Percentiles rank a stretch among this genome's conserved stretches.
These are phyloP conservation scores for Capillidium heterosporum DNA, from an alignment of 371 early-diverging fungal species.

Conservation along the genomic window DNA sequence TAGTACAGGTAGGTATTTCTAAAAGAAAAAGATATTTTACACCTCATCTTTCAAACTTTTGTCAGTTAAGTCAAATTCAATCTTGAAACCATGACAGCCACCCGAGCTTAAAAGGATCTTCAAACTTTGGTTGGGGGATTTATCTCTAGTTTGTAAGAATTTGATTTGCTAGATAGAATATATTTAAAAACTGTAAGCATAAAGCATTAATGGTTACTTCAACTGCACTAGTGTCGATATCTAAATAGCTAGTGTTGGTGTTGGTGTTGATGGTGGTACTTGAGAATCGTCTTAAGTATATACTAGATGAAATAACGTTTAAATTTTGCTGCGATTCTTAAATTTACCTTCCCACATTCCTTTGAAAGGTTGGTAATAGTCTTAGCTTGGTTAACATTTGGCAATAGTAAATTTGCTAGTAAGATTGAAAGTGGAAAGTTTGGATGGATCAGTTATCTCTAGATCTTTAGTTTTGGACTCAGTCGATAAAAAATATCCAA, in stretches of 20 bases:
- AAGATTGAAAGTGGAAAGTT: too few relatives aligned
- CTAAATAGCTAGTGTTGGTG: not conserved
- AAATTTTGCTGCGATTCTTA: too few relatives aligned
- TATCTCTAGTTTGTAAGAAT: constrained; percentile 31
- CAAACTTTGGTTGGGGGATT: constrained; percentile 21
- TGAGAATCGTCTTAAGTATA: too few relatives aligned
- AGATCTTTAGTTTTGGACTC: too few relatives aligned
- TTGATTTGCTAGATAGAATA: constrained; percentile 33
- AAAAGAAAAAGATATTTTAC: constrained; percentile 4
- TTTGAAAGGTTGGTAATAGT: too few relatives aligned
- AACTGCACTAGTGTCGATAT: not conserved
- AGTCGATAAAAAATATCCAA: too few relatives aligned
- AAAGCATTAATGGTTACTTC: not conserved
- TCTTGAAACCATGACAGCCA: constrained; percentile 2
- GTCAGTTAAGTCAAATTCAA: not conserved
- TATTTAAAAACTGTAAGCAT: not conserved
- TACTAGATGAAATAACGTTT: too few relatives aligned
- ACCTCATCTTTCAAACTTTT: constrained; percentile 7
- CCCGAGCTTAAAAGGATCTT: constrained; percentile 2
- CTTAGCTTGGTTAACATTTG: too few relatives aligned
- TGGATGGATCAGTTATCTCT: too few relatives aligned
- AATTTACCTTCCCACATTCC: too few relatives aligned
- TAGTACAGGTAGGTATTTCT: not conserved
- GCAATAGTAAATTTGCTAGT: too few relatives aligned
- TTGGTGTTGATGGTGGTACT: too few relatives aligned